A percentile compares a stretch with the other conserved stretches of the same genome.
Conservation (phyloP, 192 early-diverging fungal genomes). For the Podila clonocystis region DNA sequence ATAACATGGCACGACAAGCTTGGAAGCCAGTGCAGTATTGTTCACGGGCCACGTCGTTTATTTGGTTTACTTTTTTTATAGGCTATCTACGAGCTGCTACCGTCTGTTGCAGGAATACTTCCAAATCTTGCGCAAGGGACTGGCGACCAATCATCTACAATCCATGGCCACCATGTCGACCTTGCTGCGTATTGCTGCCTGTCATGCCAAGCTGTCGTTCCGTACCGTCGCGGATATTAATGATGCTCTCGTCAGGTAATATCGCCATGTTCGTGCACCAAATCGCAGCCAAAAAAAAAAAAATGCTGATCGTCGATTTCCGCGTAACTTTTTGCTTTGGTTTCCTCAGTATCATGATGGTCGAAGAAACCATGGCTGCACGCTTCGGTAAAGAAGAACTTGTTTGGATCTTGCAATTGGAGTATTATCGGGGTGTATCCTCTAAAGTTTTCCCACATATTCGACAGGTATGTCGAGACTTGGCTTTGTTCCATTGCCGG, state of each 20-base stretch:
- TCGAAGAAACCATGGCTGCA: slow-evolving; percentile 40
- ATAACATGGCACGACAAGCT: background rate
- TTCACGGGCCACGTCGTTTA: too few relatives aligned
- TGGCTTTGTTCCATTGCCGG: slow-evolving; percentile 29
- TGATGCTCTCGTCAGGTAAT: slow-evolving; percentile 46
- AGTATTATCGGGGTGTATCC: too few relatives aligned
- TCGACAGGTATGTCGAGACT: slow-evolving; percentile 20
- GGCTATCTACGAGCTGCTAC: slow-evolving; percentile 21
- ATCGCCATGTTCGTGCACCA: too few relatives aligned
- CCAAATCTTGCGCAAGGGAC: slow-evolving; percentile 26
- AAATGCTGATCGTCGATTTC: background rate
- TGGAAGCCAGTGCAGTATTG: background rate
- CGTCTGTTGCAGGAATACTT: slow-evolving; percentile 21
- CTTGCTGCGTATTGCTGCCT: slow-evolving; percentile 18
- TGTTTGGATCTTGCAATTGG: background rate
- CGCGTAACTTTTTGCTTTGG: background rate
- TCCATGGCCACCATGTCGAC: slow-evolving; percentile 36
- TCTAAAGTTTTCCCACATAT: background rate
- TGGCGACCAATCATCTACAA: slow-evolving; percentile 11
- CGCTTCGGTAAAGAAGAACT: slow-evolving; percentile 22
- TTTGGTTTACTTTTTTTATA: background rate
- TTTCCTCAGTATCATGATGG: slow-evolving; percentile 33
- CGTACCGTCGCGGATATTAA: slow-evolving; percentile 8
- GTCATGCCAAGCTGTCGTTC: slow-evolving; percentile 43
- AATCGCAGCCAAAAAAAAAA: background rate